Base-by-base conservation (phyloP, 1,139 yeast species). In the Saccharomyces pastorianus region DNA sequence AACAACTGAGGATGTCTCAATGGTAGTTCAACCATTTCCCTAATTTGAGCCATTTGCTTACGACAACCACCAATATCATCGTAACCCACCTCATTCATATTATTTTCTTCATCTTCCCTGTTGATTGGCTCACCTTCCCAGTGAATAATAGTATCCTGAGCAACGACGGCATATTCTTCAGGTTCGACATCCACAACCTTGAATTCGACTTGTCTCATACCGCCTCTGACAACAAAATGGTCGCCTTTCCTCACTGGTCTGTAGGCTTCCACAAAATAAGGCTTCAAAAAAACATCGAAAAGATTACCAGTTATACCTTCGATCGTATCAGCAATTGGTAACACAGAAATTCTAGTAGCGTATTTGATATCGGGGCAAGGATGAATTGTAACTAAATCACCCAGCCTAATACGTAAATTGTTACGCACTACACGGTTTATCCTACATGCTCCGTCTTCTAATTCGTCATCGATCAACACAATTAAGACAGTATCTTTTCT, bases 81-180 rank as follows among this genome's bases (percentile, higher is more conserved):
- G 73, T 93, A 93, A 64, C 99, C 99, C 57, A 93, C 98, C 62
- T 93, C 99, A 66, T 88, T 90, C 73, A 93, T 80, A 52, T 65
- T 66, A 72, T 90, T 89, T 75, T 93, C 99, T 75, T 95, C 99
- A 69, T 93, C 99, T 76, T 93, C 99, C 72, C 99, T 87, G 75
- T 88, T 89, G 73, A 93, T 91, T 67, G 99, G 98, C 67, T 95
- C 99, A 68, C 99, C 99, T 73, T 95, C 99, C 69, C 96, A 91
- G 75, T 93, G 99, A 68, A 93, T 95, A 63, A 93, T 84, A 47
- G 99, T 95, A 69, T 93, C 99, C 75, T 95, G 99, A 29, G 99
- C 96, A 50, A 93, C 99, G 68, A 93, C 95, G 59, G 97, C 99
- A 66, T 84, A 88, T 66, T 93, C 99, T 67, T 89, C 89, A 8